phyloP scores from a whole-genome alignment of 257 asterid species.

The Mitragyna speciosa region DNA sequence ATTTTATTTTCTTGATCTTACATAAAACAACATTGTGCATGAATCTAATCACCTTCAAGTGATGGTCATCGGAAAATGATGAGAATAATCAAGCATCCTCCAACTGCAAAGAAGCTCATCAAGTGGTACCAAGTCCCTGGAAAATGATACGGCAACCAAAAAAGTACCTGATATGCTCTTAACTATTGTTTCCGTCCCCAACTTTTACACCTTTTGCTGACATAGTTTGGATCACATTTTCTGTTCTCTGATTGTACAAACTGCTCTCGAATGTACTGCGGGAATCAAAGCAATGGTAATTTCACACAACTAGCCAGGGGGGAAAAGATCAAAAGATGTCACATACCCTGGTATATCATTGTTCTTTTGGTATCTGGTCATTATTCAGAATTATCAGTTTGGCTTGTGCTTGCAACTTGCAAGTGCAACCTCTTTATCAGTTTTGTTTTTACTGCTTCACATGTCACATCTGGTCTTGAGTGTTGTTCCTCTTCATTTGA shows the following conservation, averaged over 20 bases:
- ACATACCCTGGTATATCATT: neutral
- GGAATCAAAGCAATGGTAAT: slow-evolving; percentile 9
- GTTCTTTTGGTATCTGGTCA: slow-evolving; percentile 1
- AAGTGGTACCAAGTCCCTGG: neutral
- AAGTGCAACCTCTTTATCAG: slow-evolving; percentile 1
- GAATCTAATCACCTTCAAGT: neutral
- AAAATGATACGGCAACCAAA: neutral
- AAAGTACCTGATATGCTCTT: neutral
- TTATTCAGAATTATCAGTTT: neutral
- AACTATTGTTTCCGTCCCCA: neutral
- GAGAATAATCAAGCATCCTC: neutral
- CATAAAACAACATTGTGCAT: neutral
- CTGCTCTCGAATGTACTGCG: neutral
- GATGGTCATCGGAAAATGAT: slow-evolving; percentile 3
- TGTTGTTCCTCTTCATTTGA: neutral
- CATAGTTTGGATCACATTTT: slow-evolving; percentile 1
- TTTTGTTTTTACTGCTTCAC: slow-evolving; percentile 4
- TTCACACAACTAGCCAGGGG: slow-evolving; percentile 7
- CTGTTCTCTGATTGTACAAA: slow-evolving; percentile 5
- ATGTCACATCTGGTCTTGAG: slow-evolving; percentile 14
- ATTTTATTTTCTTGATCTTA: neutral
- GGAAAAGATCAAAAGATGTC: slow-evolving; percentile 15
- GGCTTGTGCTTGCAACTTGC: slow-evolving; percentile 17
- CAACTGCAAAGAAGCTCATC: neutral
- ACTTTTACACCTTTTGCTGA: neutral